A percentile compares a stretch with the other conserved stretches of the same genome.
These are phyloP conservation scores for Venturia oleaginea DNA, from an alignment of 2,329 filamentous ascomycete species.

Conservation along the genomic window DNA sequence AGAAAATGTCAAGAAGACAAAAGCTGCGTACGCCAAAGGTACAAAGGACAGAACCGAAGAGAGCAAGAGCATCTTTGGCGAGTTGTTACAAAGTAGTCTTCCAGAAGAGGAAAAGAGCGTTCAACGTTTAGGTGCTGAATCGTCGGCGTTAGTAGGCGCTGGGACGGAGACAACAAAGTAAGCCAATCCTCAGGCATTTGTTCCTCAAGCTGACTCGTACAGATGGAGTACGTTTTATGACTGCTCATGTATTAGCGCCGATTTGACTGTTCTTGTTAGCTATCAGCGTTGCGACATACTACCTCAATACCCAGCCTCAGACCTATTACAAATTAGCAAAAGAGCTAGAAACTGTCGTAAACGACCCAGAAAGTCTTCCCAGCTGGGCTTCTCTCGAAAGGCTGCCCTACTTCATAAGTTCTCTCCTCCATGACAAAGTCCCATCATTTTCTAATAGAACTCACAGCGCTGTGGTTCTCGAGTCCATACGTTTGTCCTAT, in stretches of 20 bases:
- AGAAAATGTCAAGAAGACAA: neutral
- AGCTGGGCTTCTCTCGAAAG: conserved; percentile 20
- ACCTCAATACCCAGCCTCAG: conserved; percentile 14
- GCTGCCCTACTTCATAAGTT: conserved; percentile 23
- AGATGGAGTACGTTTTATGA: neutral
- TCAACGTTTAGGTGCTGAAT: conserved; percentile 29
- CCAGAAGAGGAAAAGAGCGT: conserved; percentile 17
- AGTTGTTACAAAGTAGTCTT: conserved; percentile 14
- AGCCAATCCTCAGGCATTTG: neutral
- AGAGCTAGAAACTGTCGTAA: conserved; percentile 14
- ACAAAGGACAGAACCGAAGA: neutral
- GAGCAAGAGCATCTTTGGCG: conserved; percentile 12
- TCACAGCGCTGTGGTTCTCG: conserved; percentile 23
- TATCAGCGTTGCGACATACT: conserved; percentile 10
- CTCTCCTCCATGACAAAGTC: neutral
- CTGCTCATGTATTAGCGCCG: neutral
- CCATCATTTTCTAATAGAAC: neutral
- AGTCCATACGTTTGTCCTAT: conserved; percentile 25
- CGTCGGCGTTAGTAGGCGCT: conserved; percentile 29
- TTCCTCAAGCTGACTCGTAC: neutral
- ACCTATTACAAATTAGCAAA: conserved; percentile 7
- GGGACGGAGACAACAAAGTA: conserved; percentile 31
- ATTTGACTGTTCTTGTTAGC: neutral
- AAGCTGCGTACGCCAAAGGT: conserved; percentile 3
- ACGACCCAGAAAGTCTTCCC: conserved; percentile 9